These are phyloP conservation scores for Colletotrichum plurivorum DNA, from an alignment of 2,329 filamentous ascomycete genomes.

Conservation along the genomic window DNA sequence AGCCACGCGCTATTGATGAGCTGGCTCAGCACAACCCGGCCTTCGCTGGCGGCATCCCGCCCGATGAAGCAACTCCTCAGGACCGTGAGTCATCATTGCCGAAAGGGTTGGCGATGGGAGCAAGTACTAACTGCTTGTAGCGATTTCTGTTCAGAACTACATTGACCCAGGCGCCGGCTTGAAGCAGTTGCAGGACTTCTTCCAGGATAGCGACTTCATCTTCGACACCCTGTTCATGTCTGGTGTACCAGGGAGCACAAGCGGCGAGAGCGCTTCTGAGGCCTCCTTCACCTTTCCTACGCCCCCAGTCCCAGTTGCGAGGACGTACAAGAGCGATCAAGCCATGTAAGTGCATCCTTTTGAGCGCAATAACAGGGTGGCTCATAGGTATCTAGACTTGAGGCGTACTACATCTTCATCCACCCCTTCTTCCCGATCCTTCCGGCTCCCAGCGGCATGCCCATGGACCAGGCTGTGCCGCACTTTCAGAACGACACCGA, in stretches of 20 bases:
- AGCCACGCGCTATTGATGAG: conserved; percentile 42
- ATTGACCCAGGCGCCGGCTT: conserved; percentile 64
- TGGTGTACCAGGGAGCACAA: conserved; percentile 38
- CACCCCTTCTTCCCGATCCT: conserved; percentile 66
- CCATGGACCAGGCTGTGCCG: conserved; percentile 51
- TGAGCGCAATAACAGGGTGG: background rate
- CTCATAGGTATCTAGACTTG: conserved; percentile 46
- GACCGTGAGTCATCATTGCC: conserved; percentile 45
- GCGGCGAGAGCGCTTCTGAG: conserved; percentile 40
- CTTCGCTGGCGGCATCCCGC: conserved; percentile 45
- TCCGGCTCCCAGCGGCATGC: conserved; percentile 55
- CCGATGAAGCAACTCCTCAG: conserved; percentile 46
- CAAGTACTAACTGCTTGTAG: conserved; percentile 41
- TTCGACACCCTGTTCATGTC: conserved; percentile 59
- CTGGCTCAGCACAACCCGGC: conserved; percentile 44
- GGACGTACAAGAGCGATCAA: conserved; percentile 57
- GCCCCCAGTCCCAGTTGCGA: conserved; percentile 51
- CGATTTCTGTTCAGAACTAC: conserved; percentile 54
- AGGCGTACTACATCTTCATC: conserved; percentile 67
- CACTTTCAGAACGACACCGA: conserved; percentile 54
- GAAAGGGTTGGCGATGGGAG: background rate
- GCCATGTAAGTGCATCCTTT: conserved; percentile 53
- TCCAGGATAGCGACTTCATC: conserved; percentile 63
- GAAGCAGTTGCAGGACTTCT: conserved; percentile 59
- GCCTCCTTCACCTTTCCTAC: conserved; percentile 34